Evolutionary conservation across 768 basidiomycete species (phyloP), one percentile per base, ranked within the genome.

Genomic region (Cystofilobasidium macerans): DNA sequence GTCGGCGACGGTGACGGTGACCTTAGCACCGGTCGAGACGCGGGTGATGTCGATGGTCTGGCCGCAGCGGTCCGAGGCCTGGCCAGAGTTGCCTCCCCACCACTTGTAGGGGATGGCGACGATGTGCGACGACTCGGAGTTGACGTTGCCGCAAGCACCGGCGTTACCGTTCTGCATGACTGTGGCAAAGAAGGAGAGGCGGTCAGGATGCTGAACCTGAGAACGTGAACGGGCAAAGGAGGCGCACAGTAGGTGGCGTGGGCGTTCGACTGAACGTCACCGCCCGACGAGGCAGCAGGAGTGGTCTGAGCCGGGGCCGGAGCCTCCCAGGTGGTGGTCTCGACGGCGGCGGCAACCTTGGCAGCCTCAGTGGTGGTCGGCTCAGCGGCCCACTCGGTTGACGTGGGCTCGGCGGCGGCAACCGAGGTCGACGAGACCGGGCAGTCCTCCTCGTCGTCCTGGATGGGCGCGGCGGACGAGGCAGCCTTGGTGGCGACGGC

Each of bases 61-160:
- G 65, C 87, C 87, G 72, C 93, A 95, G 70, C 83, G 78, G 12
- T 73, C 30, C 13, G 86, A 87, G 11, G 57, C 78, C 54, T 75
- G 71, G 70, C 81, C 75, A 24, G 82, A 83, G 74, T 84, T 85
- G 40, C 80, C 79, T 20, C 61, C 67, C 61, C 62, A 68, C 42
- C 43, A 62, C 47, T 73, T 71, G 51, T 75, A 72, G 74, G 89
- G 84, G 62, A 80, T 74, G 57, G 79, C 79, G 70, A 77, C 74
- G 64, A 79, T 72, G 66, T 71, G 69, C 64, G 69, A 74, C 32
- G 18, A 71, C 76, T 94, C 92, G 2, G 72, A 65, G 80, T 83
- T 74, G 38, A 77, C 71, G 35, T 61, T 69, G 53, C 92, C 93
- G 75, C 93, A 95, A 8, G 88, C 87, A 22, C 65, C 65, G 36